Evolutionary conservation across 768 basidiomycete genomes (phyloP).

Genomic region (Pulveroboletus ravenelii): DNA sequence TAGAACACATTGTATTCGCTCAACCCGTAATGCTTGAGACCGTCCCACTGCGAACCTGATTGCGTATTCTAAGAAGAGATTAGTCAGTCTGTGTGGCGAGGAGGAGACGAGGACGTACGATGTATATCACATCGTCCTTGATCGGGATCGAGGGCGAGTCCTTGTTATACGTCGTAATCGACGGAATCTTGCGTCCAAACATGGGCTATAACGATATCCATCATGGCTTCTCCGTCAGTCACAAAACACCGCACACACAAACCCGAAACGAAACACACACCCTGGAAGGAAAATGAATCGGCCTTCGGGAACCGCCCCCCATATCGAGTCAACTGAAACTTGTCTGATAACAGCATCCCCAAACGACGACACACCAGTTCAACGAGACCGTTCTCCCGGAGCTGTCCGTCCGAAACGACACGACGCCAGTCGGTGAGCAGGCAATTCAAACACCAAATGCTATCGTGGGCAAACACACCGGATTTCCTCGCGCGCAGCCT

Average conservation of each 20-base stretch:
- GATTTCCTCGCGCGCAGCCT: constrained; percentile 54
- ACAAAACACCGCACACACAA: background rate
- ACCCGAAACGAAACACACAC: constrained; percentile 29
- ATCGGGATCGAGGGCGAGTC: constrained; percentile 10
- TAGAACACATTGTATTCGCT: constrained; percentile 53
- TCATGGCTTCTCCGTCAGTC: background rate
- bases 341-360: no score
- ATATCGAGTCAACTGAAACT: constrained; percentile 1
- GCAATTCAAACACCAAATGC: background rate
- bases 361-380: constrained; percentile 48
- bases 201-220: constrained; percentile 41
- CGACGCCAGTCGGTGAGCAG: background rate
- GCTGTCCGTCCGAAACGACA: constrained; percentile 25
- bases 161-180: constrained; percentile 39
- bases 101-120: constrained; percentile 33
- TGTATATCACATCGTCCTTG: constrained; percentile 51
- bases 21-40: constrained; percentile 55
- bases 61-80: constrained; percentile 54
- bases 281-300: constrained; percentile 62
- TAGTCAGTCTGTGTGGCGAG: no score
- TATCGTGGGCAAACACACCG: constrained; percentile 34
- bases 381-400: constrained; percentile 52
- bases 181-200: constrained; percentile 51
- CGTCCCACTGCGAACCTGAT: constrained; percentile 70
- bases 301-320: constrained; percentile 36